Conservation (phyloP, 345 rosid genomes). For the Syzygium grande region DNA sequence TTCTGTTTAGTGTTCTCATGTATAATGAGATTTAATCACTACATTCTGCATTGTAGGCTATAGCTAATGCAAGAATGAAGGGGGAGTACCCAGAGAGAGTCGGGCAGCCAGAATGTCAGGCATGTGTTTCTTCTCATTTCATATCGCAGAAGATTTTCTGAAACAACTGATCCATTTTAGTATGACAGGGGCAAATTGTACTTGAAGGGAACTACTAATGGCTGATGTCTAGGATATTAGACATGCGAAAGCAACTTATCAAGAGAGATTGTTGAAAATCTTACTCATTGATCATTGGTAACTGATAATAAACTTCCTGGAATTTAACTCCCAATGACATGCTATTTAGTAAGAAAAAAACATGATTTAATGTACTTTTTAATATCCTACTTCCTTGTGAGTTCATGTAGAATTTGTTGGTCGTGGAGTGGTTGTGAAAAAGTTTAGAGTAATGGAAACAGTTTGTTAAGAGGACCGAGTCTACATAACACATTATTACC, state of each 20-base stretch:
- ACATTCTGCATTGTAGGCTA: conserved; percentile 49
- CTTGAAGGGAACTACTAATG: not conserved
- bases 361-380: not conserved
- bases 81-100: conserved; percentile 96
- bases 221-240: not conserved
- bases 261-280: not conserved
- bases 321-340: not conserved
- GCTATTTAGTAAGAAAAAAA: not conserved
- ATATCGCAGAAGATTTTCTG: not conserved
- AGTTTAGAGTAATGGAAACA: not conserved
- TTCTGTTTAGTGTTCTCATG: not conserved
- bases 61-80: conserved; percentile 84
- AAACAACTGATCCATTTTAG: not conserved
- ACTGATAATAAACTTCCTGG: not conserved
- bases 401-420: not conserved
- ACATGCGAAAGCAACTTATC: not conserved
- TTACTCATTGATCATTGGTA: not conserved
- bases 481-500: not conserved
- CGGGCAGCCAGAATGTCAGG: conserved; percentile 99
- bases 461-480: not conserved
- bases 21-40: conserved; percentile 8
- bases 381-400: not conserved
- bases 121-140: conserved; percentile 13
- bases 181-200: not conserved
- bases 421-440: not conserved